These are phyloP conservation scores for Neurospora sp. DNA, from an alignment of 495 filamentous ascomycete species.

Conservation along the genomic window DNA sequence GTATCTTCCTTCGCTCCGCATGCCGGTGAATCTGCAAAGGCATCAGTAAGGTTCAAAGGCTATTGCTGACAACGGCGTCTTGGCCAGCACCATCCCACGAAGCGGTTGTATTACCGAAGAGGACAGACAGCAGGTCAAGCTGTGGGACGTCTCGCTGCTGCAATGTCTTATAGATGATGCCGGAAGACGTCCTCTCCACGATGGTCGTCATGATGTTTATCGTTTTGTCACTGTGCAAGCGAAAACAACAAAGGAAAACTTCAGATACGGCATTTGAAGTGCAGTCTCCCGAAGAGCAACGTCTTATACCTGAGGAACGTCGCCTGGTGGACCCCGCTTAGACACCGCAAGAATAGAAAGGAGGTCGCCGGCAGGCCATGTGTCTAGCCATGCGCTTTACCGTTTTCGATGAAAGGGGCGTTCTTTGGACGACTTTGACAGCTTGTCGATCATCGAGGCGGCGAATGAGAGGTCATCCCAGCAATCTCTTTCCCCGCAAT, in stretches of 20 bases:
- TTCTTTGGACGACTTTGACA: not conserved
- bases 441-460: not conserved
- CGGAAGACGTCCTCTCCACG: slow-evolving; percentile 81
- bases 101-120: slow-evolving; percentile 6
- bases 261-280: not conserved
- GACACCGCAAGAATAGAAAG: not conserved
- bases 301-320: not conserved
- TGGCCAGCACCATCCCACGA: not conserved
- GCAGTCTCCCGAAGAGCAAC: not conserved
- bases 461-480: not conserved
- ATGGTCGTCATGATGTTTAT: slow-evolving; percentile 24
- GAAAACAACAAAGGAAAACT: not conserved
- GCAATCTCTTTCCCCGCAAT: not conserved
- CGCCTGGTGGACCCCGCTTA: not conserved
- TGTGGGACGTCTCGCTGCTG: slow-evolving; percentile 3
- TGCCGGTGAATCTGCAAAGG: not conserved
- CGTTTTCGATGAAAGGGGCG: not conserved
- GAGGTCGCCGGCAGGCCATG: not conserved
- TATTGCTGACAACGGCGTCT: not conserved
- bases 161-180: slow-evolving; percentile 89
- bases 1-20: slow-evolving; percentile 12
- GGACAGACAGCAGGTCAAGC: slow-evolving; percentile 6
- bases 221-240: not conserved
- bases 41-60: not conserved
- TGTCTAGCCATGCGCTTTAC: not conserved